A percentile compares a stretch with the other conserved stretches of the same genome.
These are phyloP conservation scores for Jatropha curcas DNA, from an alignment of 345 rosid species.

Conservation along the genomic window DNA sequence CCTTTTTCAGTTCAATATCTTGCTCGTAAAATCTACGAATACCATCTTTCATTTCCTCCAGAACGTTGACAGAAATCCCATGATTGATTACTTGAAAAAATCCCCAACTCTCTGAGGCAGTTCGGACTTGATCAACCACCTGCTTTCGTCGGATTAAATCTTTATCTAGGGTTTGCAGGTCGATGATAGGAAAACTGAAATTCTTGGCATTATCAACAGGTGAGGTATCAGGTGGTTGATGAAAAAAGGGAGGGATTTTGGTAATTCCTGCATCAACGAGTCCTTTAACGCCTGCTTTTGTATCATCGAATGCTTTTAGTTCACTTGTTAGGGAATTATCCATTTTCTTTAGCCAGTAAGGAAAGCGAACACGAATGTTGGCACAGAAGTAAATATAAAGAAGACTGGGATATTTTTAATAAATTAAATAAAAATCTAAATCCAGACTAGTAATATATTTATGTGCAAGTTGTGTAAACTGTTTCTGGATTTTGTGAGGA, in stretches of 20 bases:
- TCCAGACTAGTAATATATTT: too few relatives aligned
- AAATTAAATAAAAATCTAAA: too few relatives aligned
- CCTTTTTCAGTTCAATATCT: conserved; percentile 14
- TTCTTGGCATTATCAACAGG: background rate
- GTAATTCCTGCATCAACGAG: conserved; percentile 15
- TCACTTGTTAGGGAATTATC: background rate
- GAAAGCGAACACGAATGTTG: too few relatives aligned
- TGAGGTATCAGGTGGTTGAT: background rate
- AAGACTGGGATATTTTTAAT: too few relatives aligned
- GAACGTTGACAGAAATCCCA: conserved; percentile 14
- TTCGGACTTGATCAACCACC: background rate
- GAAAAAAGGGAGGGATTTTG: conserved; percentile 5
- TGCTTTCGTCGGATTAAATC: background rate
- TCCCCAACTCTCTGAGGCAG: conserved; percentile 18
- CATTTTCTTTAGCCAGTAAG: too few relatives aligned
- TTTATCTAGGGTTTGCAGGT: background rate
- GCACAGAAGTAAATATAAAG: background rate
- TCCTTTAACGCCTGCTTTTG: conserved; percentile 11
- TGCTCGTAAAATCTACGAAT: conserved; percentile 20
- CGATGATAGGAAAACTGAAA: background rate
- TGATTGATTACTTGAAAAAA: conserved; percentile 22
- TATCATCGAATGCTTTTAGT: conserved; percentile 17
- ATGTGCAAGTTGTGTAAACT: too few relatives aligned
- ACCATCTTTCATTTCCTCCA: conserved; percentile 18
- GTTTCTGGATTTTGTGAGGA: too few relatives aligned